Conservation (phyloP, 179 eudicot genomes). For the Sideroxylon spinosum region DNA sequence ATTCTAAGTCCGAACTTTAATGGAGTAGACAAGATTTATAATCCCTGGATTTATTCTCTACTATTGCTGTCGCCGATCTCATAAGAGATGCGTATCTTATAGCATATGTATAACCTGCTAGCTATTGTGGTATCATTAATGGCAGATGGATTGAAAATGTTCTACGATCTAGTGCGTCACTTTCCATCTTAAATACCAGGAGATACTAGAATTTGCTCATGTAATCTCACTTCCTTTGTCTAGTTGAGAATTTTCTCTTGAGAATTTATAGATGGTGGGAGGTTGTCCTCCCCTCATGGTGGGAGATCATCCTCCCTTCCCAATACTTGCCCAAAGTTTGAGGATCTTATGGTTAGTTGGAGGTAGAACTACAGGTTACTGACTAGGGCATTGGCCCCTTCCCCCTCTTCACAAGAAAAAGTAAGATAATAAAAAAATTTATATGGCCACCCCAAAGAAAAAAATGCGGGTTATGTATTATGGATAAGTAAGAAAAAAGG, state of each 20-base stretch:
- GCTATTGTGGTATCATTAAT: neutral
- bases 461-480: too few species aligned
- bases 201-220: neutral
- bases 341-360: neutral
- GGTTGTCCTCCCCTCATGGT: neutral
- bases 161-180: neutral
- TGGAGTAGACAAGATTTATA: neutral
- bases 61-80: neutral
- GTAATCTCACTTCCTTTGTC: too few species aligned
- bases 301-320: neutral
- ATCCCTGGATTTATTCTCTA: neutral
- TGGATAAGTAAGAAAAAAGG: too few species aligned
- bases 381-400: too few species aligned
- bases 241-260: neutral
- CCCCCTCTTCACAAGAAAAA: too few species aligned
- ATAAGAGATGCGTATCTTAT: neutral
- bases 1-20: neutral
- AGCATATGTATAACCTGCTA: neutral
- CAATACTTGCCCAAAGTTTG: neutral
- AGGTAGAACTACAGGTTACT: too few species aligned
- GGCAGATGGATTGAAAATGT: constrained; percentile 4
- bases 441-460: too few species aligned
- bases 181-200: neutral
- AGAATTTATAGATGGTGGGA: neutral
- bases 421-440: too few species aligned